Base-by-base conservation (phyloP, 345 rosid species). In the Anastatica hierochuntica region DNA sequence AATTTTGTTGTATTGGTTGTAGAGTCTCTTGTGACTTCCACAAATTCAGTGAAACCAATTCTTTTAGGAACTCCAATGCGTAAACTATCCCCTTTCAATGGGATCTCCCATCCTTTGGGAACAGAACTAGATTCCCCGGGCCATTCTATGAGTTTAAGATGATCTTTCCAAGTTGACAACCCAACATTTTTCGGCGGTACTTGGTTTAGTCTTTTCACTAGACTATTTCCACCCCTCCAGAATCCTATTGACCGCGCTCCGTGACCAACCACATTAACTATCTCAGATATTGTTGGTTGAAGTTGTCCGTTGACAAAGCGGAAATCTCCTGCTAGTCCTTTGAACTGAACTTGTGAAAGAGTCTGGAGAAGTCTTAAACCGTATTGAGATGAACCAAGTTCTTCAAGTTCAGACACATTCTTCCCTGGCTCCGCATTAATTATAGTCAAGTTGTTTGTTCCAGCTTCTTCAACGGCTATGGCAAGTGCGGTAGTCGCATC, bases 51-150 rank as follows among this genome's bases (percentile, higher is more conserved):
- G 43, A 44, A 80, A 7, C 80, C 82, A 0, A 0, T 2, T 37
- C 46, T 76, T 17, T 53, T 43, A 3, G 86, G 84, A 10, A 83
- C 79, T 26, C 76, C 80, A 6, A 80, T 69, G 1, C 21, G 56
- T 39, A 83, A 23, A 62, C 6, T 74, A 43, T 66, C 72, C 48
- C 63, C 74, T 5, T 66, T 76, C 3, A 76, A 74, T 1, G 84
- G 86, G 3, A 72, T 47, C 47, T 70, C 69, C 81, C 81, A 76
- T 2, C 84, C 86, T 53, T 10, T 77, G 0, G 84, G 82, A 43
- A 57, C 56, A 7, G 3, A 41, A 1, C 42, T 8, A 39, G 70
- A 30, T 6, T 52, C 71, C 30, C 77, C 79, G 3, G 79, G 77
- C 80, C 74, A 75, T 26, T 51, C 52, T n/a, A 64, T 48, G 0